These are phyloP conservation scores for Chaetomium cochliodes DNA, from an alignment of 495 filamentous ascomycete species.

Conservation along the genomic window DNA sequence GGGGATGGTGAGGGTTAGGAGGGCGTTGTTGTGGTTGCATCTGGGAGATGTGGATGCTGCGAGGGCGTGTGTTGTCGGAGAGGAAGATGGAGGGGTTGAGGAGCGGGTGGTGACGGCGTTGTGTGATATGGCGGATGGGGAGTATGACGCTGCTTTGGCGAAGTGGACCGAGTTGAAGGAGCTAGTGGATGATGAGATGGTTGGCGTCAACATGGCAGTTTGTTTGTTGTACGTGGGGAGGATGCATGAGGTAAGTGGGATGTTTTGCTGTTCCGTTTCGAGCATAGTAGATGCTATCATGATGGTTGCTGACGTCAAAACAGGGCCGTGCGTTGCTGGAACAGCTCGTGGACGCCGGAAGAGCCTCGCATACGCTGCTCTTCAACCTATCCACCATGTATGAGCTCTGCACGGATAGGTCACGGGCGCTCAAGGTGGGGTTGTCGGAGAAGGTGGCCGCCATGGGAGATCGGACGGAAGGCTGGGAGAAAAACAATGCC, in stretches of 20 bases:
- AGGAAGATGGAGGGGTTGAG: constrained; percentile 26
- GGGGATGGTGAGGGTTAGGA: constrained; percentile 40
- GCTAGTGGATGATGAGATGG: constrained; percentile 54
- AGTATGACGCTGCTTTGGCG: constrained; percentile 60
- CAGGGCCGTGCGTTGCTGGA: constrained; percentile 64
- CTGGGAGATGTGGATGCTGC: constrained; percentile 76
- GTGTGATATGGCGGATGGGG: constrained; percentile 73
- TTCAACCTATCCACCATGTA: constrained; percentile 93
- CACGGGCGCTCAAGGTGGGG: constrained; percentile 62
- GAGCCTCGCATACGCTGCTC: constrained; percentile 68
- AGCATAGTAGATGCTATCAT: too few relatives aligned
- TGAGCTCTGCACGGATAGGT: constrained; percentile 80
- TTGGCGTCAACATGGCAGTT: constrained; percentile 77
- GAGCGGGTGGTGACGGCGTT: constrained; percentile 59
- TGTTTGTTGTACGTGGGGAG: constrained; percentile 75
- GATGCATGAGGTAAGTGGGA: constrained; percentile 63
- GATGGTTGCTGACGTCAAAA: constrained; percentile 22
- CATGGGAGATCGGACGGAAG: constrained; percentile 44
- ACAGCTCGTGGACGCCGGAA: constrained; percentile 55
- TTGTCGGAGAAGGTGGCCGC: constrained; percentile 69
- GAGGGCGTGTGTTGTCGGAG: constrained; percentile 45
- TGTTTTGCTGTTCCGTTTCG: neutral
- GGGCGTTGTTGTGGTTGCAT: constrained; percentile 68
- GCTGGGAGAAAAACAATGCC: constrained; percentile 66
- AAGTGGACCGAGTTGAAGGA: constrained; percentile 61